Evolutionary conservation across 371 early-diverging fungal species (phyloP), one percentile per base, ranked within the genome.

Genomic region (Mortierella sp.): DNA sequence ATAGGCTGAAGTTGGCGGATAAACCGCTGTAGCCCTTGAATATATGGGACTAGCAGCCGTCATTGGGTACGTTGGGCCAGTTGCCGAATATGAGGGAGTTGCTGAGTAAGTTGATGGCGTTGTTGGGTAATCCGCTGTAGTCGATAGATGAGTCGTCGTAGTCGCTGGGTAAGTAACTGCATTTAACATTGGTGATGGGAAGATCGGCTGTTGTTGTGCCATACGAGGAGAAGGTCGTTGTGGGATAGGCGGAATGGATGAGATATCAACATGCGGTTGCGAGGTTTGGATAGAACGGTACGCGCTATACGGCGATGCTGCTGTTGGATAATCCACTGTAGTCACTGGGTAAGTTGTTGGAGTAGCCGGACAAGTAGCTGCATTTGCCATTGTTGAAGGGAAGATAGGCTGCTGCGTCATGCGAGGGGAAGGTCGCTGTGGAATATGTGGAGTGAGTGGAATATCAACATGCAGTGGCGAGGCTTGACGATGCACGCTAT

Each of bases 211-310:
- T 21, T 50, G 60, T 3, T 43, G 15, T 6, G 45, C 28, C 32
- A 71, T n/a, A 1, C 63, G 58, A 48, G 71, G 71, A 3, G 71
- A 71, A n/a, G 71, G 71, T 15, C 52, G 48, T 32, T 71, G 71
- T 11, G 71, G 65, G 50, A 65, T 65, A 8, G 68, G 13, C 6
- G 55, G 48, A 2, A 58, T n/a, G 5, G 61, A 19, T 13, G 71
- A 41, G 47, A 52, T 22, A n/a, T n/a, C 21, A 21, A 52, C 52
- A 21, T 52, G 52, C 4, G 19, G 19, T 22, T 52, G 52, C 8
- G 11, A 19, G 10, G 52, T 52, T 52, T 52, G 52, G 11, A 19
- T 22, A 19, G 52, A 24, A 52, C 21, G 52, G 63, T 32, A 53
- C 24, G 38, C 28, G 40, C 43, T 62, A 43, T 24, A 43, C 3